Conservation (phyloP, 305 asterid species). For the Caryopteris hybrid region DNA sequence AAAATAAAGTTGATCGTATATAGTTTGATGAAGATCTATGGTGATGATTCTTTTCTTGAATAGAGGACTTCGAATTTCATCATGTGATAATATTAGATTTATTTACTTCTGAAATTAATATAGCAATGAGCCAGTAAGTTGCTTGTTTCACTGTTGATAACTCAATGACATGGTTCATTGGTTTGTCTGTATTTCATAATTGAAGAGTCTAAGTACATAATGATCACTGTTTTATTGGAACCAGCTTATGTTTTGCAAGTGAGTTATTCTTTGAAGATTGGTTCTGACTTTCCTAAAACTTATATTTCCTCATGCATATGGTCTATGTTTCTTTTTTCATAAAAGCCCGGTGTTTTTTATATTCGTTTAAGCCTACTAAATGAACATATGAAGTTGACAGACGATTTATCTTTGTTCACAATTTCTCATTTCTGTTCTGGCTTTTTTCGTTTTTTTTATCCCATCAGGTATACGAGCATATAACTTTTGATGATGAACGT, state of each 20-base stretch:
- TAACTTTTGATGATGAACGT: slow-evolving; percentile 55
- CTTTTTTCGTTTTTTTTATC: neutral
- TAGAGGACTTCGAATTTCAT: neutral
- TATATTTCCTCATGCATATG: neutral
- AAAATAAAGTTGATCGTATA: neutral
- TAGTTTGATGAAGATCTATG: no score
- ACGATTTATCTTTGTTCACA: neutral
- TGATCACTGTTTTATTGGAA: neutral
- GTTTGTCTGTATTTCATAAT: neutral
- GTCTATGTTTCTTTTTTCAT: neutral
- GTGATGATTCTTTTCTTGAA: neutral
- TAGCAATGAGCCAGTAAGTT: neutral
- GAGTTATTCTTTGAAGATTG: neutral
- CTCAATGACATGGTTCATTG: neutral
- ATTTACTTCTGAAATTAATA: neutral
- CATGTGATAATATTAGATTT: neutral
- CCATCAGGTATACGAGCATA: slow-evolving; percentile 75
- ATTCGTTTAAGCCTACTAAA: neutral
- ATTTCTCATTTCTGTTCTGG: neutral
- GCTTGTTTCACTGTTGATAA: neutral
- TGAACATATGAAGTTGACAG: neutral
- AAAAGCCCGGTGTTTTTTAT: neutral
- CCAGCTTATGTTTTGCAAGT: neutral
- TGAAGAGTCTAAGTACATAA: neutral
- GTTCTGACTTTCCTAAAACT: neutral